Base-by-base conservation (phyloP, 768 basidiomycete genomes). In the Epithele typhae region DNA sequence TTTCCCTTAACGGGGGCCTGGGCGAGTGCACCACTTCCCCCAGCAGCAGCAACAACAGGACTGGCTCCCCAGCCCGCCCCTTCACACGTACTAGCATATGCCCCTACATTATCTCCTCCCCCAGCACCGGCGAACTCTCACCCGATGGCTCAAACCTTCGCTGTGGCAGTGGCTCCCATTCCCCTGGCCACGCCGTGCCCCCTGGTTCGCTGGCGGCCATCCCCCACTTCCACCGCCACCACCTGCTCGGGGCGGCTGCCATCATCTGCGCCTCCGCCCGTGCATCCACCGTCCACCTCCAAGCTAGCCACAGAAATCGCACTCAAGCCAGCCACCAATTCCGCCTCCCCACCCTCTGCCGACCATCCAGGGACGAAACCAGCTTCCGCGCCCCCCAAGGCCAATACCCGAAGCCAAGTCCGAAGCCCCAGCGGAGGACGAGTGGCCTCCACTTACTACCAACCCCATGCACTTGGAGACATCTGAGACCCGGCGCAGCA, bases 141-240 rank as follows among this genome's bases (percentile, higher is more conserved):
- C 86, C 85, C n/a, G 87, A 88, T 59, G 76, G 82, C 51, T 81
- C 84, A 48, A 78, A 76, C 59, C 78, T 77, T 30, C 84, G 83
- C 63, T 84, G 87, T 50, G 82, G 83, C 63, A 82, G 81, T 59
- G 80, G 79, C 49, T 79, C 80, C 32, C 70, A 70, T 48, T 76
- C 74, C 24, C 76, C 78, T 19, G 67, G 72, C 0, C 68, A 75
- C 0, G 65, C 76, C 53, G 71, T 70, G 2, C 70, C 73, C 51
- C 67, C 65, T 25, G 69, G 27, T 68, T 82, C 27, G 60, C 69
- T 70, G 53, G 75, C 86, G 22, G 72, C 81, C 25, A 78, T 86
- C 34, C 84, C 84, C 23, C 74, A 84, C 54, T 85, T 85, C 40
- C 83, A 84, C 59, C 85, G 87, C 55, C 88, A 78, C 74, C 87